Evolutionary conservation across 345 rosid species (phyloP), one percentile per base, ranked within the genome.

Genomic region (Eucalyptus marginata): DNA sequence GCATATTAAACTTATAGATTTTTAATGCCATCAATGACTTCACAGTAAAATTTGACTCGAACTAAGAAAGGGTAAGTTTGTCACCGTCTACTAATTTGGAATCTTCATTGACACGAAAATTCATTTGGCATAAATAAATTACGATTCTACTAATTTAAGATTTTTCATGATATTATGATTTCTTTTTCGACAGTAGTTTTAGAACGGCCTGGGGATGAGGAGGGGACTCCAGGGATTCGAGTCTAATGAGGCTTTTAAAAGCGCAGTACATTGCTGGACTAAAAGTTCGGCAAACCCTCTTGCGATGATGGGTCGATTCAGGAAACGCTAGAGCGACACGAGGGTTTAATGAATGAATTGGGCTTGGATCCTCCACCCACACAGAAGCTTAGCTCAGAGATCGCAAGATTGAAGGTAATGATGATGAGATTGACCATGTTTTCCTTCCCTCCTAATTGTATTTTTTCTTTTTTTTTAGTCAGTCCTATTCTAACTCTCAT

Each of bases 41-140:
- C 62, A 2, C 0, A 1, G 13, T 56, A 56, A 24, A 56, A 56
- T 56, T 56, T 56, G 6, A 22, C 13, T 4, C 3, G 0, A 24
- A 29, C 1, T 24, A 56, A 56, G 0, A 1, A 22, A 24, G 1
- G 3, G 1, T 56, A 24, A 56, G 24, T 24, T 56, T 25, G 0
- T 56, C 13, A 24, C 1, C 0, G 0, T 4, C 13, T 24, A 56
- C 0, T 56, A 9, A 56, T 56, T 56, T 56, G 1, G 1, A 22
- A 56, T 52, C 10, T 52, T 20, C 25, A 20, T 52, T 52, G 58
- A 52, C 25, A 3, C 0, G 2, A 52, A 7, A 52, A 52, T 3
- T 8, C 58, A 52, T 52, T 52, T 20, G 10, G 5, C 10, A n/a
- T n/a, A n/a, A n/a, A n/a, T n/a, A n/a, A n/a, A n/a, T n/a, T n/a